Evolutionary conservation across 1,284 basidiomycete species (phyloP).

Genomic region (Apiotrichum veenhuisii): DNA sequence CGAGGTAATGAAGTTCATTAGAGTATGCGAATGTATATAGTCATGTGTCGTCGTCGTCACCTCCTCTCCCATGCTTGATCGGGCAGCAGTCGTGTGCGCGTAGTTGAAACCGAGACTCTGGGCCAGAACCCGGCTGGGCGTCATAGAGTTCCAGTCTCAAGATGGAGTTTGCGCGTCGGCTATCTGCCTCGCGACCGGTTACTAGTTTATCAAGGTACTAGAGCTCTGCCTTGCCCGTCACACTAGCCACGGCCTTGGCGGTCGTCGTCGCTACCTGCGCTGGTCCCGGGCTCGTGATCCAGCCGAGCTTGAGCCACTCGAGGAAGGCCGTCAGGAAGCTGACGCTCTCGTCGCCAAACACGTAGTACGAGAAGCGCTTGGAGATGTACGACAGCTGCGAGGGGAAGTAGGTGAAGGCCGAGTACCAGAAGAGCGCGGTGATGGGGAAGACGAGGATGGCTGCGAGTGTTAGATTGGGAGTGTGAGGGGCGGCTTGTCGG

Average conservation of each 20-base stretch:
- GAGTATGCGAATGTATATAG: too few relatives aligned
- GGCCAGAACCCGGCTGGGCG: too few relatives aligned
- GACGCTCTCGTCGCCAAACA: constrained; percentile 46
- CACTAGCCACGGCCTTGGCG: background rate
- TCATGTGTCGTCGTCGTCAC: too few relatives aligned
- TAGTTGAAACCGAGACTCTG: too few relatives aligned
- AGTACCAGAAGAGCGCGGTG: constrained; percentile 46
- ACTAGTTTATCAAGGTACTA: too few relatives aligned
- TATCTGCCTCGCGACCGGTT: too few relatives aligned
- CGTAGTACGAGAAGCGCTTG: constrained; percentile 48
- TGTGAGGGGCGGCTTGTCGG: background rate
- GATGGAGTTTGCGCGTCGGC: too few relatives aligned
- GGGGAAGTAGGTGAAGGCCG: constrained; percentile 47
- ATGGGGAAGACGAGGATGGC: constrained; percentile 36
- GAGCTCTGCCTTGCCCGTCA: background rate
- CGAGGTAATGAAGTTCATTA: too few relatives aligned
- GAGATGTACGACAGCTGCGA: constrained; percentile 44
- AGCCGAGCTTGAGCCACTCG: constrained; percentile 14
- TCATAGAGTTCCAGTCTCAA: too few relatives aligned
- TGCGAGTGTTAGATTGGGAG: constrained; percentile 6
- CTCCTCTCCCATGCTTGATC: too few relatives aligned
- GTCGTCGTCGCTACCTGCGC: background rate
- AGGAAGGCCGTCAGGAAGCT: constrained; percentile 7
- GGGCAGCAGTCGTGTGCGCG: too few relatives aligned
- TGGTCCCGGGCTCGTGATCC: constrained; percentile 4